Conservation (phyloP, 441 rosid genomes). For the Populus hybrid region DNA sequence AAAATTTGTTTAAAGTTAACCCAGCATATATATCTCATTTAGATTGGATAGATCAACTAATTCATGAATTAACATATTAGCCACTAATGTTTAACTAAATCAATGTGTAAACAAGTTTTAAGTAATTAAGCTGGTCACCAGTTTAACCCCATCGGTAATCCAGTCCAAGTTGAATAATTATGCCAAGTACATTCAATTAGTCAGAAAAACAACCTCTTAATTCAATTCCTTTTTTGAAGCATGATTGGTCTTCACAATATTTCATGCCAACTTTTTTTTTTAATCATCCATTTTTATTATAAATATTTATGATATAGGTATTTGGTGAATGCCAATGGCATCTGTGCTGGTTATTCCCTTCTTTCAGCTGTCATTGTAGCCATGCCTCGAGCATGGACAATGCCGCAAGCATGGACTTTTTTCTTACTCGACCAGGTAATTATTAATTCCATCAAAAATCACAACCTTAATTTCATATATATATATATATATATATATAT, state of each 20-base stretch:
- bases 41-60: too few relatives aligned
- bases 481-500: too few relatives aligned
- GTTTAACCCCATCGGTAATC: too few relatives aligned
- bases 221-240: background rate
- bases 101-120: too few relatives aligned
- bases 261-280: background rate
- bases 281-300: background rate
- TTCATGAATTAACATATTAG: too few relatives aligned
- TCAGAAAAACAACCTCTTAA: too few relatives aligned
- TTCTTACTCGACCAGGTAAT: conserved; percentile 84
- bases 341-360: conserved; percentile 94
- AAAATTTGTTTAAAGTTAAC: too few relatives aligned
- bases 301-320: conserved; percentile 39
- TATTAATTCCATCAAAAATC: background rate
- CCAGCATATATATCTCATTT: too few relatives aligned
- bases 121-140: too few relatives aligned
- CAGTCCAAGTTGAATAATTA: too few relatives aligned
- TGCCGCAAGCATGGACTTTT: conserved; percentile 80
- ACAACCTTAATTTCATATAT: background rate
- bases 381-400: conserved; percentile 65
- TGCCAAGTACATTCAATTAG: too few relatives aligned
- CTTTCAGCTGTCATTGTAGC: conserved; percentile 71
- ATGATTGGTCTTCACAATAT: background rate
- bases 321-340: conserved; percentile 89
- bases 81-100: too few relatives aligned